These are phyloP conservation scores for Boletus edulis DNA, from an alignment of 768 basidiomycete genomes.

Conservation along the genomic window DNA sequence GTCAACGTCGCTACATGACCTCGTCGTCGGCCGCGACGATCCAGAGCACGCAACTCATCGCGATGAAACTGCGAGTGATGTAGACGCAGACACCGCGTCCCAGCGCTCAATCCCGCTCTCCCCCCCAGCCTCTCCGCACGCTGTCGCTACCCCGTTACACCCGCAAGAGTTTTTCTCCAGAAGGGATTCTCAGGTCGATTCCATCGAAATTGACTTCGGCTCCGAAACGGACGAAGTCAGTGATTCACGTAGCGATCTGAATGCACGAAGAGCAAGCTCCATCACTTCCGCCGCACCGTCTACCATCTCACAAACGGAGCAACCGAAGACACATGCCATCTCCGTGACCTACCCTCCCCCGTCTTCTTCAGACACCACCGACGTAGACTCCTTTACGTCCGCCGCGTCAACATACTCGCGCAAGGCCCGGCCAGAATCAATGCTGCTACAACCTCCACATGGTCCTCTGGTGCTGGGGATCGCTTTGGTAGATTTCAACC, in stretches of 20 bases:
- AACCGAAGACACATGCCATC: constrained; percentile 31
- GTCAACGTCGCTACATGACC: constrained; percentile 6
- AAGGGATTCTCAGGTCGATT: constrained; percentile 45
- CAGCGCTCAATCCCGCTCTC: constrained; percentile 77
- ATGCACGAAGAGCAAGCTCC: constrained; percentile 43
- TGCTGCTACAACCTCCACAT: constrained; percentile 56
- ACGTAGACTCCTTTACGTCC: constrained; percentile 60
- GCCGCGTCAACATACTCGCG: constrained; percentile 51
- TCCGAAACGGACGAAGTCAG: constrained; percentile 55
- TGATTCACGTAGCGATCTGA: constrained; percentile 39
- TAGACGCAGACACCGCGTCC: constrained; percentile 75
- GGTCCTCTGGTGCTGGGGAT: constrained; percentile 77
- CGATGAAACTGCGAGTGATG: constrained; percentile 43
- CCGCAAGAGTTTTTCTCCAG: constrained; percentile 33
- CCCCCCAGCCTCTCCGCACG: constrained; percentile 51
- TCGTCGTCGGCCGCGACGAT: constrained; percentile 3
- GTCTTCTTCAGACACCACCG: constrained; percentile 42
- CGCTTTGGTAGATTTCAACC: constrained; percentile 94
- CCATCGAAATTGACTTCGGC: constrained; percentile 51
- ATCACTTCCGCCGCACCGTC: constrained; percentile 53
- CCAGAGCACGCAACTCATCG: constrained; percentile 6
- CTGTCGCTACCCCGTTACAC: constrained; percentile 20
- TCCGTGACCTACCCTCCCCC: constrained; percentile 61
- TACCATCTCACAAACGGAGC: constrained; percentile 32
- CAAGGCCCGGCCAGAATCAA: constrained; percentile 78